These are phyloP conservation scores for Hymenoscyphus infarciens DNA, from an alignment of 2,329 filamentous ascomycete genomes.

Conservation along the genomic window DNA sequence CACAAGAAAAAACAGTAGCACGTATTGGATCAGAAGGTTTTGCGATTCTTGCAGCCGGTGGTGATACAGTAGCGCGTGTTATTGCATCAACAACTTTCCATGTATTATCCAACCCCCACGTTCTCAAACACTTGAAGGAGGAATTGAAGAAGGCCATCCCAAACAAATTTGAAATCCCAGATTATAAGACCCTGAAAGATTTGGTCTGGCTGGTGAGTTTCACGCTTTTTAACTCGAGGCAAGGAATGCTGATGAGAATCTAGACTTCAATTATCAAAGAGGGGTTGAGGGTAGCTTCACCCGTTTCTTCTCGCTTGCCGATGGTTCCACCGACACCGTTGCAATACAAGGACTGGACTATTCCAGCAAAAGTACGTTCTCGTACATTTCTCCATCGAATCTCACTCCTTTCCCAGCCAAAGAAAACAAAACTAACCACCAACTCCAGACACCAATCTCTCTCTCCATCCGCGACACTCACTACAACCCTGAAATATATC, in stretches of 20 bases:
- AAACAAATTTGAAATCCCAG: constrained; percentile 21
- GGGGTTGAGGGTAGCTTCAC: constrained; percentile 9
- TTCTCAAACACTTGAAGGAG: constrained; percentile 18
- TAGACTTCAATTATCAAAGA: constrained; percentile 19
- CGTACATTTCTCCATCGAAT: too few species aligned
- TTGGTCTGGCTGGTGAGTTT: not conserved
- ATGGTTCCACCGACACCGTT: constrained; percentile 4
- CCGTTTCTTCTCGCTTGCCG: not conserved
- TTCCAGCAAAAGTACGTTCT: constrained; percentile 6
- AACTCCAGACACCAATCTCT: constrained; percentile 18
- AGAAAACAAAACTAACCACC: too few species aligned
- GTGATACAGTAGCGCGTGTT: constrained; percentile 12
- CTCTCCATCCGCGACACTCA: constrained; percentile 27
- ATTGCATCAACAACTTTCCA: constrained; percentile 15
- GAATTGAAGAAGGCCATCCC: constrained; percentile 22
- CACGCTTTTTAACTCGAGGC: not conserved
- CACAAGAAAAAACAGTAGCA: constrained; percentile 17
- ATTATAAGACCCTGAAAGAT: constrained; percentile 23
- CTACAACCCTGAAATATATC: constrained; percentile 34
- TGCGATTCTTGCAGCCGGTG: constrained; percentile 15
- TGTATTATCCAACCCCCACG: constrained; percentile 12
- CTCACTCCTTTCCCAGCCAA: too few species aligned
- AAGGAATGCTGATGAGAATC: not conserved
- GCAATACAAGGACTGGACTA: constrained; percentile 21
- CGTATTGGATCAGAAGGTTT: constrained; percentile 17